Evolutionary conservation across 1,139 yeast genomes (phyloP), one percentile per base, ranked within the genome.

Genomic region (Saccharomyces pastorianus): DNA sequence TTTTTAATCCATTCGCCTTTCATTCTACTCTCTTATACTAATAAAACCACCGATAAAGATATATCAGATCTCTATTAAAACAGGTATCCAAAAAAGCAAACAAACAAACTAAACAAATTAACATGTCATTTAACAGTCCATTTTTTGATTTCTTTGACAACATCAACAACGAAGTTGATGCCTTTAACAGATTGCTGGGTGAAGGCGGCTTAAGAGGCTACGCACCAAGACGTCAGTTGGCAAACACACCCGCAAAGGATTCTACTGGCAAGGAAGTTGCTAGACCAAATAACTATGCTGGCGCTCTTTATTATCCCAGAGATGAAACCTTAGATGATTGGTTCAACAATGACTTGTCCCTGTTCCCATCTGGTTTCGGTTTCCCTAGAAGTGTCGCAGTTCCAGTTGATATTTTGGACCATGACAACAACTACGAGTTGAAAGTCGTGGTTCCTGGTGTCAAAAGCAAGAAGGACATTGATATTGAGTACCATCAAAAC

Each of bases 361-460:
- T 68, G 51, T 51, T 59, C 50, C 61, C 67, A 28, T 41, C 28
- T 4, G 51, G 50, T 17, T 58, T 61, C 41, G 62, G 58, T 14
- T 53, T 66, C 29, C 48, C 52, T 2, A 54, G 41, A 6, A 49
- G 29, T 13, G 54, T 57, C 25, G 61, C 69, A 34, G 77, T 77
- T 49, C 77, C 78, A 17, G 70, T 75, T 41, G 78, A 75, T 58
- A 65, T 76, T 47, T 59, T 74, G 51, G 79, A 76, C 17, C 70
- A 71, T 50, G 72, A 69, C 6, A 64, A 68, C 34, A 62, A 68
- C 20, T 76, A 75, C 58, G 73, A 73, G 31, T 59, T 76, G 38
- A 72, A 71, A 38, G 64, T 75, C 5, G 69, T 76, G 0, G 64
- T 74, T 50, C 77, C 79, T 13, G 79, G 79, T 53, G 75, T 74